Evolutionary conservation across 768 basidiomycete genomes (phyloP).

Genomic region (Tricholoma flavovirens): DNA sequence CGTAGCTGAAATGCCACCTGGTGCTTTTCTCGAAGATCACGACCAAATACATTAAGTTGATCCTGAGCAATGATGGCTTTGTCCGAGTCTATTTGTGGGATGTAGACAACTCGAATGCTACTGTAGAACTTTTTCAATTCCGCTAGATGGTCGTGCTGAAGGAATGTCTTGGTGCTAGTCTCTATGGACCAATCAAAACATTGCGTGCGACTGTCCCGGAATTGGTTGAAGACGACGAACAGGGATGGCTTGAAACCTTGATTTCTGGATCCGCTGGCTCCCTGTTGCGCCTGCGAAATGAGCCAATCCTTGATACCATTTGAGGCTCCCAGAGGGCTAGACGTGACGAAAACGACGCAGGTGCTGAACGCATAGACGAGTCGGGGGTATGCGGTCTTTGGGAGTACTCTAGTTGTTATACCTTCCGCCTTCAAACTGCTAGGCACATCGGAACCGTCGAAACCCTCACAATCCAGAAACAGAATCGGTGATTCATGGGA

Average conservation of each 20-base stretch:
- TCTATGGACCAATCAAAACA: not conserved
- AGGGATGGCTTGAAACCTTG: too few species aligned
- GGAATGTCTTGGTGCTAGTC: too few species aligned
- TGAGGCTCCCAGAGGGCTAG: not conserved
- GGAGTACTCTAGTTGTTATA: not conserved
- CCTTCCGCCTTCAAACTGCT: not conserved
- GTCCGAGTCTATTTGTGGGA: not conserved
- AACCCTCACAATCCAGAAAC: too few species aligned
- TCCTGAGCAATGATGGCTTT: not conserved
- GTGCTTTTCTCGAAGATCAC: too few species aligned
- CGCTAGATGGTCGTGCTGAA: too few species aligned
- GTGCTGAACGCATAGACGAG: not conserved
- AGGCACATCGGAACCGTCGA: too few species aligned
- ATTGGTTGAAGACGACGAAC: too few species aligned
- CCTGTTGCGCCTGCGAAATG: not conserved
- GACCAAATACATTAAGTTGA: not conserved
- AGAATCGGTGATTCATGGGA: too few species aligned
- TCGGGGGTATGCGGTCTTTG: not conserved
- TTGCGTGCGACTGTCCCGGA: too few species aligned
- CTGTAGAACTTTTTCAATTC: too few species aligned
- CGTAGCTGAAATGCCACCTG: too few species aligned
- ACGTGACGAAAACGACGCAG: not conserved
- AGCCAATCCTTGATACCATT: not conserved
- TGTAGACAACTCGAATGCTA: too few species aligned
- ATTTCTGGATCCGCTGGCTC: not conserved